These are phyloP conservation scores for Xylaria venustula DNA, from an alignment of 495 filamentous ascomycete genomes.

Conservation along the genomic window DNA sequence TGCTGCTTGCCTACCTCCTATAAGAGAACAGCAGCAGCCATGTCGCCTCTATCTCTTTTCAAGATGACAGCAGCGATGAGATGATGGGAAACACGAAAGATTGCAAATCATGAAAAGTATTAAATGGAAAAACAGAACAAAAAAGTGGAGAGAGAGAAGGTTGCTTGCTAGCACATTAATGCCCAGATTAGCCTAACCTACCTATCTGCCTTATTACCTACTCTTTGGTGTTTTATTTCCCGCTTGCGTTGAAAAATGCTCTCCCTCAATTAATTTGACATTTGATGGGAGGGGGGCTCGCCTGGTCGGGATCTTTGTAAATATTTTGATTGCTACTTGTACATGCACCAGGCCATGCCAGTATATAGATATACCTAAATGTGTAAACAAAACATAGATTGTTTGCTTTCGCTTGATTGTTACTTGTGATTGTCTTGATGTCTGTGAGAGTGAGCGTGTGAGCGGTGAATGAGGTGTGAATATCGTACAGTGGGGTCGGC, in stretches of 20 bases:
- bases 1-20: conserved; percentile 25
- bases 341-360: neutral
- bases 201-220: no score
- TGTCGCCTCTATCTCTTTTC: neutral
- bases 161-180: neutral
- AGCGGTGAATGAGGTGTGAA: no score
- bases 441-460: no score
- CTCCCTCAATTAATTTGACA: neutral
- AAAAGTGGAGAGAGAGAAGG: neutral
- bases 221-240: neutral
- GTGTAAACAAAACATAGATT: neutral
- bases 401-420: no score
- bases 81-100: neutral
- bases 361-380: conserved; percentile 1
- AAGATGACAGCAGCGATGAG: neutral
- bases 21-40: conserved; percentile 10
- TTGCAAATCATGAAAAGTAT: no score
- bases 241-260: neutral
- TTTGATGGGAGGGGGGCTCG: neutral
- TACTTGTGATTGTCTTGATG: no score
- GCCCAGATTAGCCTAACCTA: neutral
- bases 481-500: no score
- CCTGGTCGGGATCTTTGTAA: conserved; percentile 2
- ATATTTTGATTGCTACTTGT: conserved; percentile 9
- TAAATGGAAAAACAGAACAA: neutral